Conservation (phyloP, 306 rosid genomes). For the Psophocarpus tetragonolobus region DNA sequence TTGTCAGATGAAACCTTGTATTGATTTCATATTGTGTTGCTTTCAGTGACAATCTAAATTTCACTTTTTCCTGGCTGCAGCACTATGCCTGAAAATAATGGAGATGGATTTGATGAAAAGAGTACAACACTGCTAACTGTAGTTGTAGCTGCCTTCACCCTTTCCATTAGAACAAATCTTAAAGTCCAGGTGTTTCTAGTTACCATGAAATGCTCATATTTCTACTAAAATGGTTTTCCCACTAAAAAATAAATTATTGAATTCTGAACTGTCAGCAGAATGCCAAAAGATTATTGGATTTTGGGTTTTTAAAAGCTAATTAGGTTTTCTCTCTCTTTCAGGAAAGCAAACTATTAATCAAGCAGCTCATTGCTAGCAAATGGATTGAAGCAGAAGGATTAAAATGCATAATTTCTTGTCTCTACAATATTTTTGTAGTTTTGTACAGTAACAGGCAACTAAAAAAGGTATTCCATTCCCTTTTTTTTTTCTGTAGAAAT, state of each 20-base stretch:
- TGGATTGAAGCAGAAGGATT: conserved; percentile 63
- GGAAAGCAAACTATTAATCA: conserved; percentile 56
- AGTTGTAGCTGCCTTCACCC: conserved; percentile 63
- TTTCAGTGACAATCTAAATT: conserved; percentile 23
- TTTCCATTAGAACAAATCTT: conserved; percentile 59
- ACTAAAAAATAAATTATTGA: background rate
- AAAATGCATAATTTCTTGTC: conserved; percentile 56
- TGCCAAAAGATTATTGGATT: background rate
- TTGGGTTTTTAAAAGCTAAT: conserved; percentile 11
- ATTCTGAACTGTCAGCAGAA: conserved; percentile 20
- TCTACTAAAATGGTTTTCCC: background rate
- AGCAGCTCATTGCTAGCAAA: conserved; percentile 55
- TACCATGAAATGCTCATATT: background rate
- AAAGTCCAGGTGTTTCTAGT: conserved; percentile 57
- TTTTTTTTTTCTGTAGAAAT: background rate
- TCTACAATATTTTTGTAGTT: conserved; percentile 56
- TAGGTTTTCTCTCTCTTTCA: conserved; percentile 48
- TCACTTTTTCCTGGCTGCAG: conserved; percentile 43
- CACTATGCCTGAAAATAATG: conserved; percentile 42
- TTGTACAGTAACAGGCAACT: conserved; percentile 60
- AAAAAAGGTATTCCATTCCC: conserved; percentile 53
- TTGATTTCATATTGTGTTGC: conserved; percentile 17
- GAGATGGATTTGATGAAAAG: conserved; percentile 48
- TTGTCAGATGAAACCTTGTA: background rate
- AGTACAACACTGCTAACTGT: conserved; percentile 43